Evolutionary conservation across 2,329 filamentous ascomycete genomes (phyloP), one percentile per base, ranked within the genome.

Genomic region (Neofusicoccum sp.): DNA sequence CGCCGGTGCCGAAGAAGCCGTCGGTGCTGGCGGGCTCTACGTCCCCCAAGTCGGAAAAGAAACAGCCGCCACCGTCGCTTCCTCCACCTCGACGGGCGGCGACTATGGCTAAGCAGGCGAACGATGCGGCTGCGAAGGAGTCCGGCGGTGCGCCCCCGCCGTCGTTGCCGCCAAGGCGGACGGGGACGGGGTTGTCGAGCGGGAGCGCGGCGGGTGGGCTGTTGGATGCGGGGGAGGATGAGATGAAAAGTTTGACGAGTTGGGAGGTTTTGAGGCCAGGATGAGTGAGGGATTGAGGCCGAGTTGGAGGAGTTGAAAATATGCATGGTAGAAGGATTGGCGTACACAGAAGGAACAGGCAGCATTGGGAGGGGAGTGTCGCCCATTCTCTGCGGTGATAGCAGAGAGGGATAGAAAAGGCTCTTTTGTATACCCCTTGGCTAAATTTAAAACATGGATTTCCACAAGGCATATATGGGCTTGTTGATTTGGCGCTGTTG

Each of bases 241-340:
- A 71, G 12, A 58, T 74, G 65, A 67, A 69, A 44, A 66, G 64
- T 34, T 66, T 75, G 67, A 69, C 61, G 62, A 72, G 71, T 38
- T 77, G 75, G 75, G 74, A 76, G 64, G 75, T 75, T 30, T 63
- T 77, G 56, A 69, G 65, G 59, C 74, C 74, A 26, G 61, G 38
- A 9, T 60, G 45, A 60, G 16, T 6, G 40, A 4, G 14, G 6
- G 26, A 33, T 9, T 20, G 14, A 56, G 7, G 47, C 47, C n/a
- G 16, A 9, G 45, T 26, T 5, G 31, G 14, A 26, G 6, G 34
- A 14, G 14, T 38, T 38, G 16, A 6, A 6, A n/a, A 9, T 12
- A 16, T 30, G 31, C 11, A 47, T 16, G 28, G 8, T 11, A n/a
- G 51, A 4, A 24, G 30, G 7, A 43, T 16, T 11, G 33, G 14